Evolutionary conservation across 768 basidiomycete genomes (phyloP), one percentile per base, ranked within the genome.

Genomic region (Trametes punicea): DNA sequence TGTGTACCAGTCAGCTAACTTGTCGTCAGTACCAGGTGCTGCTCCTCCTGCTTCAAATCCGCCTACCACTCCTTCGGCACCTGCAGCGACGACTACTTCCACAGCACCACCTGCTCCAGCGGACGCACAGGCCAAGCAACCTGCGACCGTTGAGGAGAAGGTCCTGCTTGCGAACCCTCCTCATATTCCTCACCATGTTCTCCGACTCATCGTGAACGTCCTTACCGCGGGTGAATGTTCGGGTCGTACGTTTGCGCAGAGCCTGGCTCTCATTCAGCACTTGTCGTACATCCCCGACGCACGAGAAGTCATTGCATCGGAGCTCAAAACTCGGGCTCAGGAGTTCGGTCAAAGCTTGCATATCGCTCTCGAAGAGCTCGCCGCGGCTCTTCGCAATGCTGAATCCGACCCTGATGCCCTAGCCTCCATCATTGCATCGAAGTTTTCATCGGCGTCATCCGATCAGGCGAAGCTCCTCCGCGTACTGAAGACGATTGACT

Each of bases 181-280:
- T 11, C 85, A 87, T 61, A 87, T 98, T 56, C 93, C 95, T 6
- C 83, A 89, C 48, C 69, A 83, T 3, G 85, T 90, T n/a, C 78
- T 98, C 23, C 86, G 90, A 33, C 81, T 94, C 33, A 93, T 98
- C 57, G 93, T 97, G 68, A 98, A 98, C 70, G 93, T 98, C 63
- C 77, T 99, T 60, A 98, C 97, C n/a, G 80, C 88, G 18, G 97
- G 97, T 40, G 97, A 99, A 75, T 98, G 96, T 67, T 93, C 94
- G 21, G 90, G 88, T 39, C 81, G 89, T 29, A 97, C 95, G n/a
- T 99, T 99, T 81, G 88, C 93, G 63, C 87, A 94, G 67, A 94
- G 92, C 36, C 77, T 98, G 39, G 79, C 87, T 16, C 81, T 98
- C 30, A 98, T 99, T 55, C 93, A 96, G 70, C 86, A 99, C 65